phyloP scores from a whole-genome alignment of 441 rosid species.

The Monsonia emarginata region DNA sequence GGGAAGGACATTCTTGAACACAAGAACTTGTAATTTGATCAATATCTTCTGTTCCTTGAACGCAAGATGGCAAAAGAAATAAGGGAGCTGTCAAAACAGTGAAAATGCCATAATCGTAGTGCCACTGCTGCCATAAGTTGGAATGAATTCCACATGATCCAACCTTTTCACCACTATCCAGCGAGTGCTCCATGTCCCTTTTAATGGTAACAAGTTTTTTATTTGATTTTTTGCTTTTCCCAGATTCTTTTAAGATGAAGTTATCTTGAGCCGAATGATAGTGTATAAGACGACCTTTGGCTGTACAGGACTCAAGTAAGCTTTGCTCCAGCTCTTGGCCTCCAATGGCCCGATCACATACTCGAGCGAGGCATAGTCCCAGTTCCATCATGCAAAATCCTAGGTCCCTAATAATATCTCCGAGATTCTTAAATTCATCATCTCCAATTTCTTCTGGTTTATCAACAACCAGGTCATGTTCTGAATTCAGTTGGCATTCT shows the following conservation, averaged over 20 bases:
- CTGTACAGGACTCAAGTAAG: conserved; percentile 59
- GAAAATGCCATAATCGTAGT: conserved; percentile 80
- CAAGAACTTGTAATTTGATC: conserved; percentile 16
- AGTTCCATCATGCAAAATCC: conserved; percentile 73
- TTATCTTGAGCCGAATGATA: conserved; percentile 60
- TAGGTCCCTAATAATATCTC: conserved; percentile 39
- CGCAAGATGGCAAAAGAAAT: conserved; percentile 35
- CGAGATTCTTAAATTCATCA: conserved; percentile 40
- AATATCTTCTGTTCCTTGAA: conserved; percentile 14
- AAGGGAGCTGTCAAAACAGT: conserved; percentile 81
- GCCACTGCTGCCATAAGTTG: conserved; percentile 88
- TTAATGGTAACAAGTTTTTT: conserved; percentile 16
- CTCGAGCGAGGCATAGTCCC: conserved; percentile 52
- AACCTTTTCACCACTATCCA: conserved; percentile 18
- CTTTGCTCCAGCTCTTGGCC: conserved; percentile 55
- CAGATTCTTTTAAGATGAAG: conserved; percentile 28
- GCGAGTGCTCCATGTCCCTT: conserved; percentile 15
- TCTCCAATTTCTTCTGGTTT: conserved; percentile 16
- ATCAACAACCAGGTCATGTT: conserved; percentile 14
- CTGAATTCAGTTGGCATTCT: conserved; percentile 9
- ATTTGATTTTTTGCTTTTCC: conserved; percentile 22
- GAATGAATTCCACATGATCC: conserved; percentile 19
- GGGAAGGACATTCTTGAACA: conserved; percentile 35
- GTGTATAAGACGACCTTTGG: conserved; percentile 76
- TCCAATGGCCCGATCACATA: conserved; percentile 63